Percentiles rank a stretch among this genome's conserved stretches.
These are phyloP conservation scores for Aegilops sharonensis DNA, from an alignment of 176 grass and related monocot species.

Conservation along the genomic window DNA sequence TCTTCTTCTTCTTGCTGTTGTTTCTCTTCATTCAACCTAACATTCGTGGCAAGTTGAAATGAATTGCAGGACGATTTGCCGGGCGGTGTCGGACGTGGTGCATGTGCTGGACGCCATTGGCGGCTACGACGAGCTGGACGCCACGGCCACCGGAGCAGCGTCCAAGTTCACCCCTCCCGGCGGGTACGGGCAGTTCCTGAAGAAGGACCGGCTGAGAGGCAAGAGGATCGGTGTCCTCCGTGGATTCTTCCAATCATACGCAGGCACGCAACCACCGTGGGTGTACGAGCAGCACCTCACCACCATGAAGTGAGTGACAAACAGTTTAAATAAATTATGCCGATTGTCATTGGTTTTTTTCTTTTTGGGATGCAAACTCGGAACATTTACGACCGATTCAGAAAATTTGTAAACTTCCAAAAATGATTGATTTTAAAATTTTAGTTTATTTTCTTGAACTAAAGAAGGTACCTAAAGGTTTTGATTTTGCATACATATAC, in stretches of 20 bases:
- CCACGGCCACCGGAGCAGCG: slow-evolving; percentile 31
- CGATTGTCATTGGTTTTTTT: too few relatives aligned
- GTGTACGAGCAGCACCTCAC: slow-evolving; percentile 32
- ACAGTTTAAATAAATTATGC: too few relatives aligned
- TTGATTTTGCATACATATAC: too few relatives aligned
- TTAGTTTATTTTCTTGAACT: too few relatives aligned
- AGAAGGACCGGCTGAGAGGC: slow-evolving; percentile 38
- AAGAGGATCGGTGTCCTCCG: slow-evolving; percentile 47
- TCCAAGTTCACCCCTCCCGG: slow-evolving; percentile 47
- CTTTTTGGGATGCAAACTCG: too few relatives aligned
- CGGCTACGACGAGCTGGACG: slow-evolving; percentile 45
- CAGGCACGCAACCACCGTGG: background rate
- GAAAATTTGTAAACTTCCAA: too few relatives aligned
- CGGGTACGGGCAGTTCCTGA: slow-evolving; percentile 54
- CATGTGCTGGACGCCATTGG: slow-evolving; percentile 45
- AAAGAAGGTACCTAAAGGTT: too few relatives aligned
- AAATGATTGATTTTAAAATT: too few relatives aligned
- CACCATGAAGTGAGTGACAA: slow-evolving; percentile 29
- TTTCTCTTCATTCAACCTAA: too few relatives aligned
- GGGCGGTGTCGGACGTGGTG: slow-evolving; percentile 7
- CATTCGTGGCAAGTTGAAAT: too few relatives aligned
- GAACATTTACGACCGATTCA: too few relatives aligned
- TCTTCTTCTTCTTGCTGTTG: background rate
- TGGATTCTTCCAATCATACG: background rate
- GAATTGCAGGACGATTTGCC: slow-evolving; percentile 43